Evolutionary conservation across 192 early-diverging fungal species (phyloP).

Genomic region (Umbelopsis isabellina): DNA sequence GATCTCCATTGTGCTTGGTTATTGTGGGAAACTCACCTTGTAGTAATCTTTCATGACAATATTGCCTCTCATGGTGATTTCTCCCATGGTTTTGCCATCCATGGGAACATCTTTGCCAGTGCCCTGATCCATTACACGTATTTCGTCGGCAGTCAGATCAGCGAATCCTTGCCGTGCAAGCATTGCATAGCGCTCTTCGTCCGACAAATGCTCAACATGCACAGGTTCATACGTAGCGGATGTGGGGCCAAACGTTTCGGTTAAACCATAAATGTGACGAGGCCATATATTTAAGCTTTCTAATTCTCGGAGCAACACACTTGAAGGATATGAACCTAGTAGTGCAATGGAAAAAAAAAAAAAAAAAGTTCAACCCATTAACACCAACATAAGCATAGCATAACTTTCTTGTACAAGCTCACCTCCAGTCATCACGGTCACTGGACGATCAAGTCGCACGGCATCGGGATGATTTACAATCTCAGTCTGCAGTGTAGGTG

Average conservation of each 20-base stretch:
- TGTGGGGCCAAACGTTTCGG: conserved; percentile 61
- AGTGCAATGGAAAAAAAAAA: conserved; percentile 30
- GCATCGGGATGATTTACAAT: conserved; percentile 53
- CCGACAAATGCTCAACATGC: conserved; percentile 33
- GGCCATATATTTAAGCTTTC: conserved; percentile 54
- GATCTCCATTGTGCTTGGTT: background rate
- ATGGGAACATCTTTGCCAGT: conserved; percentile 48
- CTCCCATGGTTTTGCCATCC: conserved; percentile 57
- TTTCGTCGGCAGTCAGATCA: conserved; percentile 54
- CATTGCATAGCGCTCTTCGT: conserved; percentile 39
- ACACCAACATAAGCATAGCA: background rate
- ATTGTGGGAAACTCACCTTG: background rate
- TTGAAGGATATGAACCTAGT: conserved; percentile 54
- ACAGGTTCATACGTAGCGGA: conserved; percentile 43
- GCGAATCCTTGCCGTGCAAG: conserved; percentile 58
- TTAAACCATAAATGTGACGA: conserved; percentile 65
- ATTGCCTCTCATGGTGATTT: conserved; percentile 61
- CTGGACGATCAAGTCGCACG: conserved; percentile 22
- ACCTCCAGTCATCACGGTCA: conserved; percentile 29
- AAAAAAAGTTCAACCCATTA: background rate
- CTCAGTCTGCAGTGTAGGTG: conserved; percentile 63
- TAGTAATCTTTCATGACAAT: conserved; percentile 58
- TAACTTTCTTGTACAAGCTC: background rate
- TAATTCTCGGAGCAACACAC: conserved; percentile 53
- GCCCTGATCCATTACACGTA: conserved; percentile 49